Evolutionary conservation across 805 yeast genomes (phyloP).

Genomic region (Candida glaebosa): DNA sequence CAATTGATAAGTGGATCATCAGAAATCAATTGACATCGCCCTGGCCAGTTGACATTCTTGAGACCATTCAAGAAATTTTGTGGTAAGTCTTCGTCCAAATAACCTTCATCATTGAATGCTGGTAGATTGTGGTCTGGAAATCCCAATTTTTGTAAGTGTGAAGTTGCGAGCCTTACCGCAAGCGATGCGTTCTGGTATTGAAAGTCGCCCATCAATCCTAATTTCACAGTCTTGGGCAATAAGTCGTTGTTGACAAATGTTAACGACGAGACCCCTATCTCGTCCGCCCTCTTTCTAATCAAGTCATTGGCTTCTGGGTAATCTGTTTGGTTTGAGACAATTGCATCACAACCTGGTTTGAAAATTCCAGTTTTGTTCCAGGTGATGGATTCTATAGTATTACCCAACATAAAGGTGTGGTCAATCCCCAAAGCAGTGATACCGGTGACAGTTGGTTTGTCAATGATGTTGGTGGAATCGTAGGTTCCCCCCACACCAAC

Average conservation of each 20-base stretch:
- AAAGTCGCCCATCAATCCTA: constrained; percentile 82
- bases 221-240: constrained; percentile 32
- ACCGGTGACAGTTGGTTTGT: constrained; percentile 79
- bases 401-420: constrained; percentile 83
- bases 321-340: constrained; percentile 55
- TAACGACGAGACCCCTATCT: constrained; percentile 46
- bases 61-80: constrained; percentile 56
- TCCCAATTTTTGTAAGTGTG: constrained; percentile 54
- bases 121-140: constrained; percentile 24
- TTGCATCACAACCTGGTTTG: constrained; percentile 64
- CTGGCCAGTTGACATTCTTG: constrained; percentile 81
- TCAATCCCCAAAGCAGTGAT: constrained; percentile 87
- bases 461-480: constrained; percentile 91
- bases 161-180: constrained; percentile 68
- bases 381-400: constrained; percentile 83
- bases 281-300: constrained; percentile 64
- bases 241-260: constrained; percentile 46
- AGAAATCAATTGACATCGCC: constrained; percentile 79
- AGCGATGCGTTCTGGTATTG: constrained; percentile 85
- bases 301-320: constrained; percentile 51
- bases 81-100: constrained; percentile 36
- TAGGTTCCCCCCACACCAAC: constrained; percentile 98
- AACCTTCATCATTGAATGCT: constrained; percentile 13
- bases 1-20: constrained; percentile 51
- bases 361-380: constrained; percentile 97